Percentiles rank a stretch among this genome's conserved stretches.
phyloP scores from a whole-genome alignment of 208 protist species.

The Trypanosoma platydactyli region DNA sequence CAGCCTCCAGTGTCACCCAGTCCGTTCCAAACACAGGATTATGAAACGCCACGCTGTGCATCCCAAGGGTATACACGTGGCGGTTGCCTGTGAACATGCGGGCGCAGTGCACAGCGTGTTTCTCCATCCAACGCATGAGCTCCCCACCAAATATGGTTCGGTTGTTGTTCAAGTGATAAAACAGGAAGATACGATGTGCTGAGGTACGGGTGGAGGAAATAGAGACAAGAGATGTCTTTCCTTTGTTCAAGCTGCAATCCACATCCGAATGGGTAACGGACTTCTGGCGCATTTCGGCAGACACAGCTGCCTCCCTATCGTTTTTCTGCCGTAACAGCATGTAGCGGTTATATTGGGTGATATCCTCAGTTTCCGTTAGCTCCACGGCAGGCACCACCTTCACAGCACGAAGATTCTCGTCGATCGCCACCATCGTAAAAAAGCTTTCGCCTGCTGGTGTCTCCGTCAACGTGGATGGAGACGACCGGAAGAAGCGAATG shows the following conservation, averaged over 20 bases:
- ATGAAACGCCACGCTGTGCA: constrained; percentile 88
- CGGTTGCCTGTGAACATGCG: constrained; percentile 88
- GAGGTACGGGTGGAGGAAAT: constrained; percentile 53
- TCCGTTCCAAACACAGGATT: constrained; percentile 85
- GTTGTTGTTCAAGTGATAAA: constrained; percentile 89
- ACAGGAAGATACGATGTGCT: constrained; percentile 88
- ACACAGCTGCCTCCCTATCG: constrained; percentile 33
- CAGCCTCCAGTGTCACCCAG: constrained; percentile 83
- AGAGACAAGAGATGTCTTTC: constrained; percentile 51
- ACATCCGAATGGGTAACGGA: constrained; percentile 46
- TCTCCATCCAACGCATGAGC: constrained; percentile 92
- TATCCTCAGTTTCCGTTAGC: constrained; percentile 64
- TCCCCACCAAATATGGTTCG: constrained; percentile 93
- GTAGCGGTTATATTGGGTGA: constrained; percentile 68
- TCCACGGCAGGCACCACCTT: constrained; percentile 83
- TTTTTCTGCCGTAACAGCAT: constrained; percentile 41
- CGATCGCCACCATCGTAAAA: constrained; percentile 91
- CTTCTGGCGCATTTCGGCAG: constrained; percentile 15
- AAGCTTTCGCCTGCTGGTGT: constrained; percentile 75
- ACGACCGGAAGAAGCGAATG: constrained; percentile 74
- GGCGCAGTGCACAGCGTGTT: constrained; percentile 83
- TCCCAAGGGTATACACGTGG: constrained; percentile 85
- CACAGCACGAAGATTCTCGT: constrained; percentile 62
- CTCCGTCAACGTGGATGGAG: constrained; percentile 59
- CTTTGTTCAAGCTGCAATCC: constrained; percentile 61